Percentiles rank a stretch among this genome's conserved stretches.
Evolutionary conservation across 208 protist species (phyloP).

Genomic region (Trichomonas tenax): DNA sequence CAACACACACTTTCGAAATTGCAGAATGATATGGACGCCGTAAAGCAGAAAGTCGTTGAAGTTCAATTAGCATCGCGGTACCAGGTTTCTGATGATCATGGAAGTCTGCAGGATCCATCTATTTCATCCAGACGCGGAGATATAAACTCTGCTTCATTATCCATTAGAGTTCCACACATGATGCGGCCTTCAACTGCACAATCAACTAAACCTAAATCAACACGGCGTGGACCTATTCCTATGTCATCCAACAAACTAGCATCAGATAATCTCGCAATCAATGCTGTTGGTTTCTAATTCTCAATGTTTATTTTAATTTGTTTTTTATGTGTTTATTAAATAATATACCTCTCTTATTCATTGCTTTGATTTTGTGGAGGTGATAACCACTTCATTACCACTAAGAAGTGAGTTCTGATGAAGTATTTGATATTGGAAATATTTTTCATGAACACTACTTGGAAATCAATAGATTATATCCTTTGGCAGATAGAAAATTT

Average conservation of each 20-base stretch:
- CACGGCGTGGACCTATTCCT: background rate
- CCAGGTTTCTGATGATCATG: background rate
- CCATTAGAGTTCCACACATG: background rate
- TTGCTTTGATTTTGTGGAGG: no score
- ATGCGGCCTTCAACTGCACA: background rate
- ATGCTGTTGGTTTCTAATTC: background rate
- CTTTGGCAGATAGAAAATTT: background rate
- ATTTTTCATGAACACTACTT: no score
- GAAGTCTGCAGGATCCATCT: background rate
- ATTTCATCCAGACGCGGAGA: background rate
- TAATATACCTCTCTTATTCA: background rate
- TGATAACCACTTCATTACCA: no score
- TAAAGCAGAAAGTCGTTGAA: background rate
- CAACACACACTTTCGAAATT: background rate
- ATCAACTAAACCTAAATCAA: background rate
- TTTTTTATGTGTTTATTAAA: background rate
- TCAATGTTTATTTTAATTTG: no score
- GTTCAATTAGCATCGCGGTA: background rate
- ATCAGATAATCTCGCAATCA: background rate
- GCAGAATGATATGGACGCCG: background rate
- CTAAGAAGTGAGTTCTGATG: no score
- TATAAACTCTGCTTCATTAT: background rate
- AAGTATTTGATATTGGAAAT: no score
- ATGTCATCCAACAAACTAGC: background rate
- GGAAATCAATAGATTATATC: no score